A percentile compares a stretch with the other conserved stretches of the same genome.
phyloP scores from a whole-genome alignment of 306 rosid species.

The Cotoneaster glaucophyllus region DNA sequence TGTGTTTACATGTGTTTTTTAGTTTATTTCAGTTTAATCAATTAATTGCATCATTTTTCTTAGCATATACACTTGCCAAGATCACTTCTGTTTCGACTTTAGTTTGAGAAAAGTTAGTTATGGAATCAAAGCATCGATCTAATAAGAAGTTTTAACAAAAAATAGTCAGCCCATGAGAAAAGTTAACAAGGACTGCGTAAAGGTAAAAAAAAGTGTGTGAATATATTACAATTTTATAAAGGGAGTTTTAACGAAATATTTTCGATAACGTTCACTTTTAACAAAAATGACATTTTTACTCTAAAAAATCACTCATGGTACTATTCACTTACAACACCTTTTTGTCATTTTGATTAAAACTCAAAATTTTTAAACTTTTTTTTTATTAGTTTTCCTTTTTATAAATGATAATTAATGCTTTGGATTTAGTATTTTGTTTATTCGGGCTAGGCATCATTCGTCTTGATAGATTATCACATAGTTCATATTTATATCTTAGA shows the following conservation, averaged over 20 bases:
- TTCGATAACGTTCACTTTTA: too few species aligned
- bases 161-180: not conserved
- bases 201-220: fast-evolving
- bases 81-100: not conserved
- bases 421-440: not conserved
- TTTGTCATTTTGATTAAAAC: too few species aligned
- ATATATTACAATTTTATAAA: too few species aligned
- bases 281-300: too few species aligned
- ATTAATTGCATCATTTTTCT: not conserved
- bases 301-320: too few species aligned
- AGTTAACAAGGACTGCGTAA: not conserved
- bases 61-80: not conserved
- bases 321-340: too few species aligned
- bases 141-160: not conserved
- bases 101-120: not conserved
- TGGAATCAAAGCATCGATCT: not conserved
- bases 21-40: not conserved
- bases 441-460: not conserved
- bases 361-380: too few species aligned
- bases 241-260: too few species aligned
- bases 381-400: too few species aligned
- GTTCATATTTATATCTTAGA: too few species aligned
- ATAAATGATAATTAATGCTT: too few species aligned
- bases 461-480: not conserved
- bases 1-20: not conserved